phyloP scores from a whole-genome alignment of 2,329 filamentous ascomycete species.

The Cadophora sp. region DNA sequence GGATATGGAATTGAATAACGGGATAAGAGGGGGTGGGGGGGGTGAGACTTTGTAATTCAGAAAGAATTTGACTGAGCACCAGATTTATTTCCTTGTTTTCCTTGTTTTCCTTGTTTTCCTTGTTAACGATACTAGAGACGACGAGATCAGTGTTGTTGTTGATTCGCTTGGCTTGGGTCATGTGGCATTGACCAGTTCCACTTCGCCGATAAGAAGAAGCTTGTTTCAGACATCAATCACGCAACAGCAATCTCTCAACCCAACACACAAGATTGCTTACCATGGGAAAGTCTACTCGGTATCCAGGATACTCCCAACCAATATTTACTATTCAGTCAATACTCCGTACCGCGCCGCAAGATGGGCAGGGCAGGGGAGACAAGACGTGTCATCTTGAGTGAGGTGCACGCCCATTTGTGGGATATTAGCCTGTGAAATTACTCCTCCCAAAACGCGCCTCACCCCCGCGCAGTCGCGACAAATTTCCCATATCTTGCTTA shows the following conservation, averaged over 20 bases:
- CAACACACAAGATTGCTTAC: background rate
- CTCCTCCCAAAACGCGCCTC: background rate
- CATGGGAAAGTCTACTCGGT: background rate
- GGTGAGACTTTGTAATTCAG: no score
- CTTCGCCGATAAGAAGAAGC: background rate
- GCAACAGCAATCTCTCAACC: background rate
- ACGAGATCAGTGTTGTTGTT: no score
- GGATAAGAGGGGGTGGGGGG: no score
- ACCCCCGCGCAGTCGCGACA: slow-evolving; percentile 2
- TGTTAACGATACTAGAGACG: no score
- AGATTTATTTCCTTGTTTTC: no score
- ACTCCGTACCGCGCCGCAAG: background rate
- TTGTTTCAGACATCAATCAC: background rate
- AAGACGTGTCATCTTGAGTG: slow-evolving; percentile 24
- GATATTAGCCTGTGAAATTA: slow-evolving; percentile 18
- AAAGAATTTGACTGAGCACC: no score
- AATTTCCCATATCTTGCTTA: slow-evolving; percentile 7
- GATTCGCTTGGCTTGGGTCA: background rate
- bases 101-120: no score
- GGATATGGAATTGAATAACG: no score
- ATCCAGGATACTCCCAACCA: background rate
- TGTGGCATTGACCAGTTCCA: background rate
- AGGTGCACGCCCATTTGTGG: slow-evolving; percentile 21
- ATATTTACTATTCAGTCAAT: background rate
- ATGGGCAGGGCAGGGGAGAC: background rate